A percentile compares a stretch with the other conserved stretches of the same genome.
Evolutionary conservation across 2,329 filamentous ascomycete genomes (phyloP).

Genomic region (Pseudopithomyces chartarum): DNA sequence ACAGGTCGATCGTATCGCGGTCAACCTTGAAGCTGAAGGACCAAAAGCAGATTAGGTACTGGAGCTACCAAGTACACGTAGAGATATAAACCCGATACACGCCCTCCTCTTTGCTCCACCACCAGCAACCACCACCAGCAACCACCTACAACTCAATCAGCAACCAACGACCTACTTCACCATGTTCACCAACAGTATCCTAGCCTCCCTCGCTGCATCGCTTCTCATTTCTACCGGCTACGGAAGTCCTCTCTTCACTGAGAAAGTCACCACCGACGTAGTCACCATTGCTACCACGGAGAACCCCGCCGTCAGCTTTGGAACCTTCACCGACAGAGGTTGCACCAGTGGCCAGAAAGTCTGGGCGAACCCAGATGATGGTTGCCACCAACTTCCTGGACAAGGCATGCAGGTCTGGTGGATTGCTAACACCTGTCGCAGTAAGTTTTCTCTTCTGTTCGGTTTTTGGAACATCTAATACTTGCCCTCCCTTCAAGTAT

Average conservation of each 20-base stretch:
- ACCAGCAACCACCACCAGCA: too few relatives aligned
- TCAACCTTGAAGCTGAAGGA: too few relatives aligned
- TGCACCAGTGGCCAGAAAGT: neutral
- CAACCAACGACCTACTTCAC: neutral
- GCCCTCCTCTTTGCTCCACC: too few relatives aligned
- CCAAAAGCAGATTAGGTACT: too few relatives aligned
- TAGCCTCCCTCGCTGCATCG: neutral
- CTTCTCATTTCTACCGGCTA: neutral
- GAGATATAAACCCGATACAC: too few relatives aligned
- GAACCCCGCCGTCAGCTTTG: neutral
- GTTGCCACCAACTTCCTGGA: neutral
- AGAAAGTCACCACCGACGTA: neutral
- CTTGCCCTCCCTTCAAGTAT: too few relatives aligned
- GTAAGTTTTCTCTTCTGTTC: neutral
- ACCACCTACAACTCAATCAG: too few relatives aligned
- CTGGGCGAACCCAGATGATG: neutral
- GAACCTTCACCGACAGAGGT: neutral
- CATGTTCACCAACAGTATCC: neutral
- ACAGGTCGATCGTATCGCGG: too few relatives aligned
- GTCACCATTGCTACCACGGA: neutral
- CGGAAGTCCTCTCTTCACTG: neutral
- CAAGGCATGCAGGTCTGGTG: neutral
- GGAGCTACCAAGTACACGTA: too few relatives aligned
- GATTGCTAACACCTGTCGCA: neutral
- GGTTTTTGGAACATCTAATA: too few relatives aligned